These are phyloP conservation scores for Mycena polygramma DNA, from an alignment of 768 basidiomycete genomes.

Conservation along the genomic window DNA sequence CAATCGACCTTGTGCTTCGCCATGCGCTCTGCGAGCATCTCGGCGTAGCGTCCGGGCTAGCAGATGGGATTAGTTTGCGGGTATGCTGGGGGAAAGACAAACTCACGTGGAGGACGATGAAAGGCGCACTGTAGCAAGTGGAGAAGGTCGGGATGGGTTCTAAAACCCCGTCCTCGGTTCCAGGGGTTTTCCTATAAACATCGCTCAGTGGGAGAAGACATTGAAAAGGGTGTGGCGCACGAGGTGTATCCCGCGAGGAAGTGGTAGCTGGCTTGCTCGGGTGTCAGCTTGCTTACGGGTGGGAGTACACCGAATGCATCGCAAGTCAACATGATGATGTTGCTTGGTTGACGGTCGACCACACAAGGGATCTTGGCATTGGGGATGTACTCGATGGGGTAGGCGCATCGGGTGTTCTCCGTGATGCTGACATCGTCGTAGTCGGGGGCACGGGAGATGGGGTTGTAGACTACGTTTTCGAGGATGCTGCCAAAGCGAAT, in stretches of 20 bases:
- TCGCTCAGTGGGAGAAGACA: conserved; percentile 37
- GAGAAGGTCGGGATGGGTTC: conserved; percentile 99
- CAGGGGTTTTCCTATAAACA: conserved; percentile 92
- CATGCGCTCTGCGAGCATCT: conserved; percentile 98
- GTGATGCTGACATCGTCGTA: conserved; percentile 98
- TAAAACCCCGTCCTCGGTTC: conserved; percentile 97
- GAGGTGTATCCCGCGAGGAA: conserved; percentile 98
- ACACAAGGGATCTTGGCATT: conserved; percentile 95
- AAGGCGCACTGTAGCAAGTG: conserved; percentile 99
- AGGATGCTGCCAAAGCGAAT: conserved; percentile 97
- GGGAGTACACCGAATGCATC: conserved; percentile 99
- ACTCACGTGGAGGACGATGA: conserved; percentile 94
- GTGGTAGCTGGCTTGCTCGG: conserved; percentile 97
- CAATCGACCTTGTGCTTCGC: conserved; percentile 88
- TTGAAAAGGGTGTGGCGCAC: conserved; percentile 55
- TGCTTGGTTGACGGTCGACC: conserved; percentile 89
- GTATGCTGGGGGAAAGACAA: not conserved
- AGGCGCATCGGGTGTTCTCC: conserved; percentile 99
- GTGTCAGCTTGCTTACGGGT: conserved; percentile 91
- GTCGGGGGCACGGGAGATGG: conserved; percentile 83
- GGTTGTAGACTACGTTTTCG: conserved; percentile 99
- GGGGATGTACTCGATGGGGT: conserved; percentile 97
- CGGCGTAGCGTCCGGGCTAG: conserved; percentile 93
- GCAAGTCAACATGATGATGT: conserved; percentile 97
- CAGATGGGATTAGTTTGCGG: not conserved